Base-by-base conservation (phyloP, 2,329 filamentous ascomycete genomes). In the Macrophomina tecta region DNA sequence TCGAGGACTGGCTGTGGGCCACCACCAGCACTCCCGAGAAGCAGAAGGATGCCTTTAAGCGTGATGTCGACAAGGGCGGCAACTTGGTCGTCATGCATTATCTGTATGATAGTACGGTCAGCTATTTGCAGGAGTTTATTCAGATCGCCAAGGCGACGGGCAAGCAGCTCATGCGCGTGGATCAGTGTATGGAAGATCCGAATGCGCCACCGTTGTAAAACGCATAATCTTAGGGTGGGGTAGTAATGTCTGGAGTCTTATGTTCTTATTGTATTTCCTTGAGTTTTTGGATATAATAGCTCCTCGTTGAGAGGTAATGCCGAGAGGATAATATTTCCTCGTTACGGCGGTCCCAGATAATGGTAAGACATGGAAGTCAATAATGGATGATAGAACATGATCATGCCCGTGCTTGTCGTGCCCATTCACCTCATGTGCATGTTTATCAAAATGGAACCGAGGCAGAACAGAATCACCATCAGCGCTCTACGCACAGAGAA, bases 1-100 rank as follows among this genome's bases (percentile, higher is more conserved):
- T 91, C 38, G 87, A 91, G 79, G 89, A 91, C 74, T 91, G 88
- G 87, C 72, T 89, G 30, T 91, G 88, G 87, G 89, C 87, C 1
- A 78, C 84, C 73, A 84, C 82, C 0, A 72, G 78, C 51, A 90
- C 88, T 3, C 89, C 89, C 0, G 86, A 90, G 79, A 87, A 88
- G 72, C 89, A 91, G 77, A 78, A 90, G 14, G 86, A 86, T 3
- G 87, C 88, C 12, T 91, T 91, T 78, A 83, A 86, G 73, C 82
- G 85, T 3, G 87, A 90, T 73, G 82, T 91, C 2, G 80, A 81
- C 30, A 86, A 84, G 71, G 89, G 89, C 1, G 89, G 89, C 1
- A 83, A 84, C 69, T 78, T 91, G 60, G 87, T 89, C 0, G 89
- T 91, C 12, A 86, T 91, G 84, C 89, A 91, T 76, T 91, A 90